Evolutionary conservation across 2,329 filamentous ascomycete species (phyloP), one percentile per base, ranked within the genome.

Genomic region (Stemphylium vesicarium): DNA sequence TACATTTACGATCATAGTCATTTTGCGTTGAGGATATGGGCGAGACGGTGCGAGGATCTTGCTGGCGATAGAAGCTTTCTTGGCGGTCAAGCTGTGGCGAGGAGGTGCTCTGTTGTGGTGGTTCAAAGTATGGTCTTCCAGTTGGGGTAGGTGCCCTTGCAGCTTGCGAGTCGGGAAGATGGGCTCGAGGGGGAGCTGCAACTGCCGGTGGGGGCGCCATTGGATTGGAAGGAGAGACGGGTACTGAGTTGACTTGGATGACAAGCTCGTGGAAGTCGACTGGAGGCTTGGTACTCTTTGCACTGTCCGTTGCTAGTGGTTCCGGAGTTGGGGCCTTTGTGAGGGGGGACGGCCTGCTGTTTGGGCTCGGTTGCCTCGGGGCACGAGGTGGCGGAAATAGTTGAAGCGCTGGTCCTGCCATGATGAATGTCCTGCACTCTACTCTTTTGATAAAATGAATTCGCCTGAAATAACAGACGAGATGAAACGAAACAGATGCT

Each of bases 191-290:
- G 47, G 70, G 71, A 38, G 69, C 46, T 35, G 64, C 44, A 26
- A 72, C 53, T 26, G 61, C 41, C 42, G 65, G 48, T 22, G 60
- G 62, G 26, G 64, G 56, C 36, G 64, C 60, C 54, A 67, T 63
- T 44, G 63, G 57, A 32, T 57, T 66, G n/a, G 70, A 64, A 11
- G 71, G 67, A 9, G 73, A 73, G 8, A 71, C 66, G 37, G 71
- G 70, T n/a, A 69, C 67, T 16, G 74, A 73, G 46, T 75, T 73
- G 66, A 76, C 72, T 50, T 76, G 73, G 15, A 77, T 70, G 41
- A 77, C 61, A 40, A 77, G 70, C 49, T 76, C 73, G 50, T 77
- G 75, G 42, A 76, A 75, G 60, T 76, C 73, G 33, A 60, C 53
- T 39, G 68, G 66, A 40, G 67, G 56, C 37, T 70, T 72, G 22